Evolutionary conservation across 371 early-diverging fungal genomes (phyloP), one percentile per base, ranked within the genome.

Genomic region (Mucor ambiguus): DNA sequence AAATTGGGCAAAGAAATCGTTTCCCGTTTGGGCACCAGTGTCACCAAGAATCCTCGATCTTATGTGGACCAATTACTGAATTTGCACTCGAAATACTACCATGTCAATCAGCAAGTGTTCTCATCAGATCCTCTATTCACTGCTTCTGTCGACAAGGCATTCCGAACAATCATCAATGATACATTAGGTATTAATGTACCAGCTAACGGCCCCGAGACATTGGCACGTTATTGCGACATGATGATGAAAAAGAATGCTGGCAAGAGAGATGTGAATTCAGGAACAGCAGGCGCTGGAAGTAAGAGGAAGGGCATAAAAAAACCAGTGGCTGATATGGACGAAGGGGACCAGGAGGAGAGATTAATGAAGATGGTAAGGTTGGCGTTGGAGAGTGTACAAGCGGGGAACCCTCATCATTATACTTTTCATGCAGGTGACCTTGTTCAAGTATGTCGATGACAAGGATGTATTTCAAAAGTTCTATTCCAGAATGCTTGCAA

Each of bases 381-480:
- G 18, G 41, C 26, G 11, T 48, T 26, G 14, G 38, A 30, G 24
- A 5, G 26, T n/a, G 20, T 22, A 20, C 10, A 49, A 5, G 49
- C 10, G 11, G 2, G 10, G 11, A 1, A 8, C 5, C 18, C 18
- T 35, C 37, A 41, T 41, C 41, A 16, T 5, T 18, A 41, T 20
- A 12, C 44, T 56, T 24, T 29, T 58, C 28, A 46, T 24, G 18
- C 52, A 81, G 82, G 86, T 93, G 66, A 89, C 87, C 0, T 78
- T 93, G 32, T 96, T 95, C 81, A 92, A 92, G 69, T 98, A 94
- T 70, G 88, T 95, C 35, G 94, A 95, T 49, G 95, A 95, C 75
- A 95, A 95, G 77, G 95, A 95, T 72, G 87, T 95, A 6, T 95
- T 91, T 76, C 94, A 93, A 77, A 93, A 93, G 78, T 91, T 92